These are phyloP conservation scores for Dysphania ambrosioides DNA, from an alignment of 148 eudicot species.

Conservation along the genomic window DNA sequence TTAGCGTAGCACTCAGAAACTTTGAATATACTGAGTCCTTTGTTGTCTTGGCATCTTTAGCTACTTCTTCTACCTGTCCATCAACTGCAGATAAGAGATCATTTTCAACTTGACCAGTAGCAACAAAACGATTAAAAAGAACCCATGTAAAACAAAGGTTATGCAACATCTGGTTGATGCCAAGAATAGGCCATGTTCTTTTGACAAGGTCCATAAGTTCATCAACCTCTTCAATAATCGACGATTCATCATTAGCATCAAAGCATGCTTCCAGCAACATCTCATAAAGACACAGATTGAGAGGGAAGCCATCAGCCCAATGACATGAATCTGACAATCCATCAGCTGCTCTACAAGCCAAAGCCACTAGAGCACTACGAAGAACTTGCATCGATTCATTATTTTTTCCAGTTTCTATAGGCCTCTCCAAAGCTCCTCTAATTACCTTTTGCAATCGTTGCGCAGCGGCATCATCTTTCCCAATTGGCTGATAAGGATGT, in stretches of 20 bases:
- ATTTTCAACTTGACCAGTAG: slow-evolving; percentile 81
- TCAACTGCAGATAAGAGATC: slow-evolving; percentile 85
- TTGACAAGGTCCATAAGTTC: slow-evolving; percentile 92
- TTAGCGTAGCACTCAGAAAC: slow-evolving; percentile 76
- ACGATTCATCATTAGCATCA: slow-evolving; percentile 66
- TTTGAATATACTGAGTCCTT: slow-evolving; percentile 81
- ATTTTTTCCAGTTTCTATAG: slow-evolving; percentile 87
- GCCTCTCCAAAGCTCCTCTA: slow-evolving; percentile 72
- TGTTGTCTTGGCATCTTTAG: slow-evolving; percentile 84
- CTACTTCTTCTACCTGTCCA: slow-evolving; percentile 83
- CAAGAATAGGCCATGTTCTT: slow-evolving; percentile 89
- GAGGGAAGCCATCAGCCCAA: slow-evolving; percentile 93
- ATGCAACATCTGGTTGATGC: slow-evolving; percentile 82
- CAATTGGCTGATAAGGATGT: slow-evolving; percentile 75
- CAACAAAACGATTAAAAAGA: slow-evolving; percentile 81
- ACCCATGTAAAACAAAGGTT: slow-evolving; percentile 94
- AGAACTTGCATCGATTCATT: slow-evolving; percentile 88
- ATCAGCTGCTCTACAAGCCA: slow-evolving; percentile 73
- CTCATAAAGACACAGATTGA: slow-evolving; percentile 87
- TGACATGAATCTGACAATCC: slow-evolving; percentile 74
- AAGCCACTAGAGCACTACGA: slow-evolving; percentile 74
- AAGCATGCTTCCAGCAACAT: slow-evolving; percentile 81
- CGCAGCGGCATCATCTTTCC: slow-evolving; percentile 62
- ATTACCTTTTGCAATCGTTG: slow-evolving; percentile 70
- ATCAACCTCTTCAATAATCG: slow-evolving; percentile 82